Evolutionary conservation across 768 basidiomycete species (phyloP).

Genomic region (Cystobasidium tubakii): DNA sequence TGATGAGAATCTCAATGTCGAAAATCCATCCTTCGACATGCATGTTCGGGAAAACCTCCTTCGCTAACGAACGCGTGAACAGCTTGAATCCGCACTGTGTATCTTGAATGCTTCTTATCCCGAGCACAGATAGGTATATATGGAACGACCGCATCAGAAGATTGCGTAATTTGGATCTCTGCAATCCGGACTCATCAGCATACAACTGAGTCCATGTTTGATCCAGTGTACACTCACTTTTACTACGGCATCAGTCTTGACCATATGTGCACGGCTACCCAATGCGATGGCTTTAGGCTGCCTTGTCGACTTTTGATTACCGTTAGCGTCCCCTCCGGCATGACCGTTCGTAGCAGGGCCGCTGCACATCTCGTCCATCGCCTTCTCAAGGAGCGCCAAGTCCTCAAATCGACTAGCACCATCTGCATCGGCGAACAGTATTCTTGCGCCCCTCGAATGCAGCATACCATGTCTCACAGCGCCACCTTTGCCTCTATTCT

Average conservation of each 20-base stretch:
- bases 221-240: constrained; percentile 58
- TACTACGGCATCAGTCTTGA: constrained; percentile 84
- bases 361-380: constrained; percentile 54
- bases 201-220: not conserved
- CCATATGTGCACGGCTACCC: constrained; percentile 87
- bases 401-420: constrained; percentile 84
- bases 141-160: constrained; percentile 91
- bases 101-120: constrained; percentile 82
- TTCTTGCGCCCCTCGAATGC: constrained; percentile 65
- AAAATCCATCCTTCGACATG: constrained; percentile 82
- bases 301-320: not conserved
- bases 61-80: constrained; percentile 75
- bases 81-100: constrained; percentile 98
- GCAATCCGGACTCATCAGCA: constrained; percentile 16
- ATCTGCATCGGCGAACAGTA: constrained; percentile 91
- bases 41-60: constrained; percentile 74
- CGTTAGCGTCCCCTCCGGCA: not conserved
- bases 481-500: constrained; percentile 86
- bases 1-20: constrained; percentile 83
- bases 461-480: constrained; percentile 84
- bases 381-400: constrained; percentile 67
- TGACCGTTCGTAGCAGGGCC: constrained; percentile 48
- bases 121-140: constrained; percentile 76
- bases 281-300: constrained; percentile 60
- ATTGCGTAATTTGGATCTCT: constrained; percentile 85